These are phyloP conservation scores for Neonectria magnoliae DNA, from an alignment of 2,329 filamentous ascomycete species.

Conservation along the genomic window DNA sequence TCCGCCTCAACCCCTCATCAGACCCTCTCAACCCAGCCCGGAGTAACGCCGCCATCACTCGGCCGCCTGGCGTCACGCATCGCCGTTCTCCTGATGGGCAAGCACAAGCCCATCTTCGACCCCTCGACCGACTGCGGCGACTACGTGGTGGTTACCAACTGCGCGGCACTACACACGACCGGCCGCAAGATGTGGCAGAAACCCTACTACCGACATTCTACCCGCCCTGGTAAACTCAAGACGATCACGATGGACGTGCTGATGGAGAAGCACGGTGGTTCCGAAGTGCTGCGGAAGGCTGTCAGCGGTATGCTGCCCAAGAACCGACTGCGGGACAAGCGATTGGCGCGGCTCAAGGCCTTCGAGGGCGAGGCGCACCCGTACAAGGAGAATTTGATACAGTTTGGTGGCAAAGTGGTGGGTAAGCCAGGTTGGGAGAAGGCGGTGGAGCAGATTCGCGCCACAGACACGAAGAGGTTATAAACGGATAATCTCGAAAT, in stretches of 20 bases:
- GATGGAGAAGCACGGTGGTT: constrained; percentile 93
- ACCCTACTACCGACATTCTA: constrained; percentile 94
- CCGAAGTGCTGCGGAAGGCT: constrained; percentile 89
- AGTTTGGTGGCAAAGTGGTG: constrained; percentile 70
- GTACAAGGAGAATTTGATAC: constrained; percentile 87
- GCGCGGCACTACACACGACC: constrained; percentile 85
- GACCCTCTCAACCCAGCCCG: constrained; percentile 66
- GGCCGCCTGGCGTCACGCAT: constrained; percentile 90
- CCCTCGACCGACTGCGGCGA: constrained; percentile 98
- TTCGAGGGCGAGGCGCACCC: constrained; percentile 95
- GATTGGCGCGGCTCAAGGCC: constrained; percentile 89
- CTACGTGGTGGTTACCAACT: constrained; percentile 95
- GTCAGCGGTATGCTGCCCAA: constrained; percentile 98
- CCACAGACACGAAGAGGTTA: constrained; percentile 61
- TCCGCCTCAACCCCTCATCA: constrained; percentile 75
- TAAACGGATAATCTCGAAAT: constrained; percentile 44
- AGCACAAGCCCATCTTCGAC: constrained; percentile 98
- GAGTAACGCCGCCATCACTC: constrained; percentile 77
- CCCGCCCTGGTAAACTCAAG: constrained; percentile 85
- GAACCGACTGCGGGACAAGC: constrained; percentile 88
- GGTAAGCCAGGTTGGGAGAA: constrained; percentile 64
- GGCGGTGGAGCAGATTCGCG: constrained; percentile 60
- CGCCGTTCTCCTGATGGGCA: constrained; percentile 91
- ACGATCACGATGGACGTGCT: constrained; percentile 93
- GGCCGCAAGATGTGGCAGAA: constrained; percentile 95